phyloP scores from a whole-genome alignment of 495 filamentous ascomycete genomes.

The Hypomontagnella submonticulosa region DNA sequence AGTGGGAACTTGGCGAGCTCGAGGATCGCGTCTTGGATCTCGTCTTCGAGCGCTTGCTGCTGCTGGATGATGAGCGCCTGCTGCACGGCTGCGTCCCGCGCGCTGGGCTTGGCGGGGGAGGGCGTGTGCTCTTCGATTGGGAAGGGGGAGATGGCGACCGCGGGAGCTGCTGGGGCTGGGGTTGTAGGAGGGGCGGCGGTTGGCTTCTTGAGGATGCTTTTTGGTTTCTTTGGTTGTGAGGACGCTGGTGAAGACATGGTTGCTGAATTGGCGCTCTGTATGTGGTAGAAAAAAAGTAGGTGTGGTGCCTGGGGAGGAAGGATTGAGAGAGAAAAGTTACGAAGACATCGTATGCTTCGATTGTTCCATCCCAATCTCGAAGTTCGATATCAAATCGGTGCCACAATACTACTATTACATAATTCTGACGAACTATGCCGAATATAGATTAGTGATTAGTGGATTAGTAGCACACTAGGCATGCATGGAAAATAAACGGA shows the following conservation, averaged over 20 bases:
- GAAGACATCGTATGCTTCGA: too few relatives aligned
- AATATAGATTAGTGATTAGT: too few relatives aligned
- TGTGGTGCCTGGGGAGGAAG: background rate
- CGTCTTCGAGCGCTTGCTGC: slow-evolving; percentile 75
- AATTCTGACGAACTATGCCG: too few relatives aligned
- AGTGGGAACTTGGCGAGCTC: slow-evolving; percentile 73
- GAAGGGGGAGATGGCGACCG: slow-evolving; percentile 43
- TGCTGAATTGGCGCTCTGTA: slow-evolving; percentile 14
- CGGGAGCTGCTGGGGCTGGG: slow-evolving; percentile 49
- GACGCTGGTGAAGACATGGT: slow-evolving; percentile 14
- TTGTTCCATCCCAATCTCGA: too few relatives aligned
- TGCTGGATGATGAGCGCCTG: slow-evolving; percentile 83
- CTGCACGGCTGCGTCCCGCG: slow-evolving; percentile 73
- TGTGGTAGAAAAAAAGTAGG: background rate
- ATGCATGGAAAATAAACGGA: too few relatives aligned
- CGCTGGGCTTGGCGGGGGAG: slow-evolving; percentile 43
- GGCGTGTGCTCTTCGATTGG: slow-evolving; percentile 33
- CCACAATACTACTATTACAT: too few relatives aligned
- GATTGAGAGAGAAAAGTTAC: too few relatives aligned
- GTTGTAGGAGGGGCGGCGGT: slow-evolving; percentile 35
- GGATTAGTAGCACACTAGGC: too few relatives aligned
- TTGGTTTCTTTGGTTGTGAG: slow-evolving; percentile 46
- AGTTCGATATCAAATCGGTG: too few relatives aligned
- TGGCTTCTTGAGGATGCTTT: slow-evolving; percentile 68
- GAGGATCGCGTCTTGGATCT: slow-evolving; percentile 68